Conservation (phyloP, 495 filamentous ascomycete species). For the Peziza echinospora region DNA sequence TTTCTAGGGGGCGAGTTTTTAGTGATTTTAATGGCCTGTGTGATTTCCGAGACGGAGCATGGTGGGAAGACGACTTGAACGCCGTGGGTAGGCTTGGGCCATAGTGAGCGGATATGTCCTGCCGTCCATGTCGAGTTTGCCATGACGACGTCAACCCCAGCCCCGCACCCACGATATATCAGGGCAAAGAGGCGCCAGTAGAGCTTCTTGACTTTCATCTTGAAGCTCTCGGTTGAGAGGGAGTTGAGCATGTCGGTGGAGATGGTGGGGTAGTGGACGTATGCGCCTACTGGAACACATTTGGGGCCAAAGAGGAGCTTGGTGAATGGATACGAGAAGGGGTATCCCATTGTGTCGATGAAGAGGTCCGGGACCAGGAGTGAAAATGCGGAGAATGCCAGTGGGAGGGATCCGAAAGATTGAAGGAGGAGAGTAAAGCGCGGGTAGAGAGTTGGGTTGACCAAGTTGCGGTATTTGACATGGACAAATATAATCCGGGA, state of each 20-base stretch:
- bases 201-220: conserved; percentile 44
- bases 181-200: conserved; percentile 78
- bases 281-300: conserved; percentile 65
- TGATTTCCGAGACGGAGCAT: conserved; percentile 65
- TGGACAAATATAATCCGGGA: conserved; percentile 74
- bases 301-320: conserved; percentile 53
- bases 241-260: conserved; percentile 92
- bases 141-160: conserved; percentile 76
- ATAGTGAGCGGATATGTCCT: conserved; percentile 56
- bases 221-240: conserved; percentile 35
- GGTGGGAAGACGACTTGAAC: conserved; percentile 72
- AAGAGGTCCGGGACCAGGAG: conserved; percentile 84
- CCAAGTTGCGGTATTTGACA: conserved; percentile 64
- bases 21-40: conserved; percentile 35
- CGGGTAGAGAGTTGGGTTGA: conserved; percentile 65
- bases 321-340: conserved; percentile 62
- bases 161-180: conserved; percentile 61
- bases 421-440: conserved; percentile 90
- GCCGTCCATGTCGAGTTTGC: conserved; percentile 93
- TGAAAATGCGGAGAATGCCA: conserved; percentile 84
- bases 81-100: conserved; percentile 27
- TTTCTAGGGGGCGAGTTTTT: conserved; percentile 42
- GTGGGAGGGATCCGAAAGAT: conserved; percentile 60
- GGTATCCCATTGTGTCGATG: conserved; percentile 95
- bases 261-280: conserved; percentile 96